Evolutionary conservation across 768 basidiomycete species (phyloP).

Genomic region (Roridomyces roridus): DNA sequence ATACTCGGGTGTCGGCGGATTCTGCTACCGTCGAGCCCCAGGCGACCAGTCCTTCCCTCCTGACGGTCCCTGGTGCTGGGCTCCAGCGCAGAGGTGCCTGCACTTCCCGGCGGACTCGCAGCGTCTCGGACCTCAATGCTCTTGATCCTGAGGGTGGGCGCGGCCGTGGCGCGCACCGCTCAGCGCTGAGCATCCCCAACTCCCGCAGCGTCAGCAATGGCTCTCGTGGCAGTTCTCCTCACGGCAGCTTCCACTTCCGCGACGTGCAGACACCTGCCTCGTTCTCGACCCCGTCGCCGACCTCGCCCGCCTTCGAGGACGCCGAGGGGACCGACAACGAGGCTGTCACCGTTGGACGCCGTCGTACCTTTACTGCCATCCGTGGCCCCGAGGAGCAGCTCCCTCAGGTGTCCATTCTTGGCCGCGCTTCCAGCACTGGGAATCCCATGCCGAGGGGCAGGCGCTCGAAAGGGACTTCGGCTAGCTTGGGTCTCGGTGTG

Average conservation of each 20-base stretch:
- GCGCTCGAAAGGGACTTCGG: background rate
- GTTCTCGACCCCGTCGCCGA: conserved; percentile 8
- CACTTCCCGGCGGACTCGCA: conserved; percentile 15
- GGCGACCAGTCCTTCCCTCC: conserved; percentile 21
- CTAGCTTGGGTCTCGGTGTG: conserved; percentile 3
- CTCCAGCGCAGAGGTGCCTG: conserved; percentile 15
- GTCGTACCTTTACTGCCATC: conserved; percentile 14
- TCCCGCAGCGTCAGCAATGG: conserved; percentile 21
- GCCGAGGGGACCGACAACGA: conserved; percentile 5
- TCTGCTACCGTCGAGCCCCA: background rate
- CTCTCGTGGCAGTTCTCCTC: conserved; percentile 9
- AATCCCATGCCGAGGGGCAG: conserved; percentile 14
- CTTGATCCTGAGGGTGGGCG: conserved; percentile 13
- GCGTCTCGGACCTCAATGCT: conserved; percentile 17
- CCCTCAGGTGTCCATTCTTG: background rate
- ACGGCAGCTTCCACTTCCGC: background rate
- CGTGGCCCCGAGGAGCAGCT: conserved; percentile 8
- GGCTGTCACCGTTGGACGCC: conserved; percentile 8
- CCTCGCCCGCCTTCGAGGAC: conserved; percentile 23
- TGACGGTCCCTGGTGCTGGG: conserved; percentile 16
- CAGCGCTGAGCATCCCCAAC: conserved; percentile 22
- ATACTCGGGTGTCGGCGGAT: background rate
- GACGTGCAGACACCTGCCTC: conserved; percentile 11
- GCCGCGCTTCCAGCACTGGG: conserved; percentile 9
- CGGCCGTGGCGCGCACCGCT: conserved; percentile 22